Evolutionary conservation across 495 filamentous ascomycete species (phyloP).

Genomic region (Cladorrhinum samala): DNA sequence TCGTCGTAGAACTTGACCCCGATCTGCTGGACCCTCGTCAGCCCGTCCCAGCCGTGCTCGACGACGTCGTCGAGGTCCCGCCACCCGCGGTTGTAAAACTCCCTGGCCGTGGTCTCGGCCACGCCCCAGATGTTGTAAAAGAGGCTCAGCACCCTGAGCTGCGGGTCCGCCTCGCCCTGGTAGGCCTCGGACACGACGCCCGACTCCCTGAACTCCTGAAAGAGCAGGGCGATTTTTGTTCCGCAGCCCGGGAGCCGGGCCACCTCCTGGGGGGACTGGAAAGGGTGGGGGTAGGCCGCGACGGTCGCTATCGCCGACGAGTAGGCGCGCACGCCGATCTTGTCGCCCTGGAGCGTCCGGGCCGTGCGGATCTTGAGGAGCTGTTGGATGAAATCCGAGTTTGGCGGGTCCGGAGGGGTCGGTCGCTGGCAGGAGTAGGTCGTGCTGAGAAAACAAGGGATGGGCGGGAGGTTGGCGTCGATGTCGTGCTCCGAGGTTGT

Average conservation of each 20-base stretch:
- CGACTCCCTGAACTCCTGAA: conserved; percentile 63
- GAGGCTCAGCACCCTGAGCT: conserved; percentile 53
- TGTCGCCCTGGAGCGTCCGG: conserved; percentile 62
- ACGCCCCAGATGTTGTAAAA: conserved; percentile 90
- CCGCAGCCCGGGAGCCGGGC: conserved; percentile 73
- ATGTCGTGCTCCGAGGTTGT: conserved; percentile 69
- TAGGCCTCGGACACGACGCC: conserved; percentile 55
- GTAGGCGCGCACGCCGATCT: conserved; percentile 82
- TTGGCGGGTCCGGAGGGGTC: conserved; percentile 63
- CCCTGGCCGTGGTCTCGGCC: conserved; percentile 70
- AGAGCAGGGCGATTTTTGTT: conserved; percentile 70
- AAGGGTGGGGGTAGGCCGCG: conserved; percentile 64
- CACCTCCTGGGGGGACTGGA: conserved; percentile 54
- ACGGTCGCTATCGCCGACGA: conserved; percentile 78
- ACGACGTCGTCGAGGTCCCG: conserved; percentile 68
- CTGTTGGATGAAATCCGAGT: conserved; percentile 67
- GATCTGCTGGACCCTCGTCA: conserved; percentile 82
- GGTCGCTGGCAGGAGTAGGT: conserved; percentile 78
- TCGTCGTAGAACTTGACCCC: conserved; percentile 96
- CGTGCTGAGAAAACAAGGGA: conserved; percentile 66
- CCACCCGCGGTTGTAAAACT: conserved; percentile 83
- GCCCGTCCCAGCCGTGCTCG: conserved; percentile 68
- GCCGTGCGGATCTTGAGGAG: conserved; percentile 69
- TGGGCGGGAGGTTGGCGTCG: conserved; percentile 40
- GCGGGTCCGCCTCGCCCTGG: conserved; percentile 57